Base-by-base conservation (phyloP, 140 eudicot species). In the Flaveria floridana region DNA sequence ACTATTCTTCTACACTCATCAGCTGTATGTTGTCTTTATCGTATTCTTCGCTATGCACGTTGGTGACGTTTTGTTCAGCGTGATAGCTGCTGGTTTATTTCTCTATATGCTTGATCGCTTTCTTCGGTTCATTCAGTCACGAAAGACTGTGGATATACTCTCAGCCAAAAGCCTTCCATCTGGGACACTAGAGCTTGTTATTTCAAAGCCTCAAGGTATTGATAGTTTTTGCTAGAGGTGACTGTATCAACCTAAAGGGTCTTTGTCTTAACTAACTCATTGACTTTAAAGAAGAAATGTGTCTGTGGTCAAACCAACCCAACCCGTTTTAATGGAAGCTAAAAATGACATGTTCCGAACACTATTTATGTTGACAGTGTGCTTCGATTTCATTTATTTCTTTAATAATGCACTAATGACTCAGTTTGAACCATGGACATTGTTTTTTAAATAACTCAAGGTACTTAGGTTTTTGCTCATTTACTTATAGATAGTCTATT, bases 61-160 rank as follows among this genome's bases (percentile, higher is more conserved):
- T 75, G 97, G 97, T 6, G 97, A 89, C 80, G 68, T 70, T 52
- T 12, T 87, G 34, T 89, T 89, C 83, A 78, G 84, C 37, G 83
- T 84, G 7, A 89, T 83, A 59, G 90, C 80, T 42, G 96, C 87
- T 25, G 95, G 95, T 19, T 84, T 92, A 26, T 92, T 92, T 73
- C 86, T 92, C 1, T 92, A 80, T 81, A 89, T 89, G 90, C 91
- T 92, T n/a, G 97, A 92, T 46, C 96, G 97, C 13, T 92, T 89
- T 75, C 86, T 92, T 59, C 85, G 97, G 64, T 87, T 89, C 81
- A 82, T 70, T 78, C 97, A 92, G 61, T 92, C 97, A 58, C 77
- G 90, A 68, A 87, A 72, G 77, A 84, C 87, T 52, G 92, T 89
- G 2, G 84, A 89, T 15, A 67, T 92, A 63, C 81, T 89, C 37